Percentiles rank a stretch among this genome's conserved stretches.
phyloP scores from a whole-genome alignment of 2,329 filamentous ascomycete species.

The Tolypocladium guangdongense region DNA sequence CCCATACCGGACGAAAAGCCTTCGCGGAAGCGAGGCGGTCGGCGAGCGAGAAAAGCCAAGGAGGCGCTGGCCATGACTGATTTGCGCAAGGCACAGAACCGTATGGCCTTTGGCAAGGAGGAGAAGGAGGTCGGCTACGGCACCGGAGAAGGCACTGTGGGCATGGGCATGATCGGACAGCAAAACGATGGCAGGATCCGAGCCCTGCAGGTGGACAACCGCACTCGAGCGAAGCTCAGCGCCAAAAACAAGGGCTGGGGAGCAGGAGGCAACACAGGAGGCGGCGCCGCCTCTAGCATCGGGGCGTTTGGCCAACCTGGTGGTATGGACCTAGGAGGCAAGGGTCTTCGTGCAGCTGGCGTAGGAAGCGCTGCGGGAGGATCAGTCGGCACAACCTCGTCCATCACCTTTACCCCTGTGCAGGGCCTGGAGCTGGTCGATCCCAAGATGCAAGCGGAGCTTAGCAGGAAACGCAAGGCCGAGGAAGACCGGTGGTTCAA shows the following conservation, averaged over 20 bases:
- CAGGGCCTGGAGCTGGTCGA: constrained; percentile 93
- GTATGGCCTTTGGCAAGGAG: constrained; percentile 91
- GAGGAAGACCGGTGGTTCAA: constrained; percentile 97
- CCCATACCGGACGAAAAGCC: constrained; percentile 95
- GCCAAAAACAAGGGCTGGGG: constrained; percentile 97
- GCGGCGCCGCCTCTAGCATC: constrained; percentile 68
- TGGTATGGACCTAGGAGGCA: constrained; percentile 61
- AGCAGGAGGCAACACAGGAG: constrained; percentile 46
- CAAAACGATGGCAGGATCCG: constrained; percentile 82
- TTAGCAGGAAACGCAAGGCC: constrained; percentile 81
- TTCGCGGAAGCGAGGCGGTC: constrained; percentile 79
- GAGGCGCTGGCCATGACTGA: constrained; percentile 97
- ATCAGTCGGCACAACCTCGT: constrained; percentile 65
- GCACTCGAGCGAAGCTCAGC: constrained; percentile 84
- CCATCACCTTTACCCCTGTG: constrained; percentile 85
- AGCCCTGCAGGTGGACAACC: constrained; percentile 79
- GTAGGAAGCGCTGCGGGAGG: constrained; percentile 60
- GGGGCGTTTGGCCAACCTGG: constrained; percentile 62
- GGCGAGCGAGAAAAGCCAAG: constrained; percentile 86
- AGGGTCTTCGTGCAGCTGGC: constrained; percentile 70
- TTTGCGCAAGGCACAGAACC: constrained; percentile 88
- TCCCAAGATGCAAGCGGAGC: constrained; percentile 78
- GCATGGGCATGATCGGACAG: constrained; percentile 91
- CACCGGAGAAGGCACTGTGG: constrained; percentile 71
- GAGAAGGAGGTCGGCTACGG: constrained; percentile 91